A percentile compares a stretch with the other conserved stretches of the same genome.
Conservation (phyloP, 495 filamentous ascomycete species). For the Aspergillus taichungensis region DNA sequence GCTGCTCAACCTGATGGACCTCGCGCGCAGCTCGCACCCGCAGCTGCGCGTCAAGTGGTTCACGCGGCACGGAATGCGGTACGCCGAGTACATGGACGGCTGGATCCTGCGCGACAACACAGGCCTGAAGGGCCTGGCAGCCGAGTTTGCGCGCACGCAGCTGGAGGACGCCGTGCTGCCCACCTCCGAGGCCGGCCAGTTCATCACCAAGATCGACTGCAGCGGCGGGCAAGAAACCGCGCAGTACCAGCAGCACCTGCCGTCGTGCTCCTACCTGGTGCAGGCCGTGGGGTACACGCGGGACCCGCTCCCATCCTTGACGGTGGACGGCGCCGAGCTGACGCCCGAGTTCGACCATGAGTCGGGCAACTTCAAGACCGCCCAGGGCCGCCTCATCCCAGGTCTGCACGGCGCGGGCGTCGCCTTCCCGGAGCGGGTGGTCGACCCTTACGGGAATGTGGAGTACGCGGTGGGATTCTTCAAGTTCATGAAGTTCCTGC, state of each 20-base stretch:
- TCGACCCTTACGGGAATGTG: conserved; percentile 51
- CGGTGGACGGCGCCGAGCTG: conserved; percentile 19
- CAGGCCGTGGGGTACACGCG: conserved; percentile 49
- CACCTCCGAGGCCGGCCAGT: conserved; percentile 38
- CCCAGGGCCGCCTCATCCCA: conserved; percentile 25
- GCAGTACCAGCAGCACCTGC: conserved; percentile 36
- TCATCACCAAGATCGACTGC: conserved; percentile 43
- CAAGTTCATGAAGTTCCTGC: conserved; percentile 56
- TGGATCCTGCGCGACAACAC: conserved; percentile 59
- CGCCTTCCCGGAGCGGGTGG: conserved; percentile 51
- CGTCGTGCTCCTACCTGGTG: conserved; percentile 39
- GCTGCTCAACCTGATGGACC: conserved; percentile 47
- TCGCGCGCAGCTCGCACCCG: conserved; percentile 41
- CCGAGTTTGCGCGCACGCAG: conserved; percentile 47
- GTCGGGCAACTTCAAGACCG: conserved; percentile 41
- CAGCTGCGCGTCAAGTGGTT: conserved; percentile 51
- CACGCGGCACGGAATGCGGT: conserved; percentile 49
- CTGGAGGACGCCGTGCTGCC: conserved; percentile 43
- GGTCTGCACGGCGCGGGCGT: conserved; percentile 52
- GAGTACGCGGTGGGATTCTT: conserved; percentile 53
- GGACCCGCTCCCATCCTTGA: conserved; percentile 38
- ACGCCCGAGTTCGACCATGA: conserved; percentile 40
- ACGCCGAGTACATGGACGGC: conserved; percentile 51
- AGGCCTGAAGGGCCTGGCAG: conserved; percentile 51
- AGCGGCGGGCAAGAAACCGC: conserved; percentile 32